These are phyloP conservation scores for Mucor plumbeus DNA, from an alignment of 371 early-diverging fungal genomes.

Conservation along the genomic window DNA sequence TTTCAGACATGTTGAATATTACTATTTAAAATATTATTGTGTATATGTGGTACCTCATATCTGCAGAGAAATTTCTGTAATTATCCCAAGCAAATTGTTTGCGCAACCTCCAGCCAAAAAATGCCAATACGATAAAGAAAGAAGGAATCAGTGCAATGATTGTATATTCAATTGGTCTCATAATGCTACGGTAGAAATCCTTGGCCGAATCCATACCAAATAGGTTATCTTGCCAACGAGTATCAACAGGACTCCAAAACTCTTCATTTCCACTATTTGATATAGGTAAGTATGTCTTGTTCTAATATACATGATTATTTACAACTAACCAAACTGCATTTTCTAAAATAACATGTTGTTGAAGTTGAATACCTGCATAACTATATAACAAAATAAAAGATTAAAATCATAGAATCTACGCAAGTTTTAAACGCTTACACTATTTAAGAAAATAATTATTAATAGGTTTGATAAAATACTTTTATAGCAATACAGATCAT, in stretches of 20 bases:
- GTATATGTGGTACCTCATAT: constrained; percentile 41
- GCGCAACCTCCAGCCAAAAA: constrained; percentile 48
- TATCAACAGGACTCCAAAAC: constrained; percentile 20
- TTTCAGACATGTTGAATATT: not conserved
- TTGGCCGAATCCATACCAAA: constrained; percentile 40
- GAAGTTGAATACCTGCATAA: constrained; percentile 56
- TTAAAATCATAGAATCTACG: too few species aligned
- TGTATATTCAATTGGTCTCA: constrained; percentile 54
- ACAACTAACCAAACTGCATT: constrained; percentile 47
- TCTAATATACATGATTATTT: not conserved
- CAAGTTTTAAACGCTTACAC: not conserved
- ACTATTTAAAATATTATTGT: not conserved
- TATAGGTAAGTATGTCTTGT: not conserved
- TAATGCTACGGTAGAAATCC: constrained; percentile 35
- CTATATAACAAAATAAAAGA: constrained; percentile 14
- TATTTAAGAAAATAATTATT: not conserved
- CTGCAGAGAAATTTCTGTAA: constrained; percentile 56
- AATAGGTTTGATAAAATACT: not conserved
- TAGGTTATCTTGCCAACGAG: constrained; percentile 31
- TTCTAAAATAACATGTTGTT: constrained; percentile 58
- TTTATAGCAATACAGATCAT: constrained; percentile 1
- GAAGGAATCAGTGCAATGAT: constrained; percentile 57
- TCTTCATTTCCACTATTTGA: constrained; percentile 17
- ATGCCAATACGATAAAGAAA: constrained; percentile 47
- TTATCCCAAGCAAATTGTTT: constrained; percentile 63